Evolutionary conservation across 352 stramenopile species (phyloP).

Genomic region (Pythium aristosporum): DNA sequence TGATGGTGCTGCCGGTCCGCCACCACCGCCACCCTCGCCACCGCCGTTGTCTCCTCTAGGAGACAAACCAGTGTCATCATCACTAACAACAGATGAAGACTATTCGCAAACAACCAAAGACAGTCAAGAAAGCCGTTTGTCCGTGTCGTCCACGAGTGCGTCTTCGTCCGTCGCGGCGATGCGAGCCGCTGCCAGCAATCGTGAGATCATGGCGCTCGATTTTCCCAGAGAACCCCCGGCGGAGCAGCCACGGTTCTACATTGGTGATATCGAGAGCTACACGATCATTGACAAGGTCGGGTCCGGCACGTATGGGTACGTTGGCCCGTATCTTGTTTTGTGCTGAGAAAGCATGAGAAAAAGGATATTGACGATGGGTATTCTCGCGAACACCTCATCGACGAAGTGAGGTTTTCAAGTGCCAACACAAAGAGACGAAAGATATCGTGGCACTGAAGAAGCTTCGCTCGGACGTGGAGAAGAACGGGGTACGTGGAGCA

Average conservation of each 20-base stretch:
- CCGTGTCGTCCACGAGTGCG: slow-evolving; percentile 26
- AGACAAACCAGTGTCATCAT: slow-evolving; percentile 25
- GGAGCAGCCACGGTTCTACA: slow-evolving; percentile 69
- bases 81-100: slow-evolving; percentile 20
- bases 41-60: slow-evolving; percentile 58
- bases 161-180: slow-evolving; percentile 71
- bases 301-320: slow-evolving; percentile 83
- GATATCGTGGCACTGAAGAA: slow-evolving; percentile 88
- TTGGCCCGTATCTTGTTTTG: slow-evolving; percentile 6
- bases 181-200: slow-evolving; percentile 64
- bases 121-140: slow-evolving; percentile 15
- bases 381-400: background rate
- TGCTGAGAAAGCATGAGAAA: background rate
- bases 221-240: slow-evolving; percentile 30
- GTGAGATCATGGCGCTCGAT: slow-evolving; percentile 65
- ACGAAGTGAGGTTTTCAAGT: slow-evolving; percentile 83
- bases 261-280: slow-evolving; percentile 86
- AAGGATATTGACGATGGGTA: background rate
- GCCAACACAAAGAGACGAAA: slow-evolving; percentile 84
- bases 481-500: slow-evolving; percentile 66
- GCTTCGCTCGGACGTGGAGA: slow-evolving; percentile 78
- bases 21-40: slow-evolving; percentile 50
- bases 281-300: slow-evolving; percentile 89
- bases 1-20: slow-evolving; percentile 23
- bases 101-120: slow-evolving; percentile 18